Conservation (phyloP, 805 yeast species). For the Cephaloascus albidus region DNA sequence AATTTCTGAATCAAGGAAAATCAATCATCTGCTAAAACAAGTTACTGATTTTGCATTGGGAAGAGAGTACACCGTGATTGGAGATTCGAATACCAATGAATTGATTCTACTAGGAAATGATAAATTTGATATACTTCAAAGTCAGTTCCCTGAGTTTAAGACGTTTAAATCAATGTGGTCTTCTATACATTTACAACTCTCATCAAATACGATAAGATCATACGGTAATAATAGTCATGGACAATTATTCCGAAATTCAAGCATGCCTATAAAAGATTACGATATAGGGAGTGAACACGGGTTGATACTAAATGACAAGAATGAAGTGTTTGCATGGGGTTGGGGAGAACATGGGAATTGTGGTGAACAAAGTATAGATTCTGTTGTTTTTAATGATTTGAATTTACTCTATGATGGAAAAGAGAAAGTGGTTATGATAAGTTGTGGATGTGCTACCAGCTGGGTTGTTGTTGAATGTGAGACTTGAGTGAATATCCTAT, state of each 20-base stretch:
- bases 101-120: conserved; percentile 23
- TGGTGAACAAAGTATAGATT: conserved; percentile 30
- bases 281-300: conserved; percentile 88
- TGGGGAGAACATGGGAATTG: conserved; percentile 99
- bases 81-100: conserved; percentile 7
- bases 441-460: conserved; percentile 62
- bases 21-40: conserved; percentile 3
- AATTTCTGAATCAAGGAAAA: conserved; percentile 6
- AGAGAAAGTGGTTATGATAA: conserved; percentile 20
- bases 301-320: conserved; percentile 21
- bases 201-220: conserved; percentile 24
- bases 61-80: conserved; percentile 45
- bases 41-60: conserved; percentile 29
- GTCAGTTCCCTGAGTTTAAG: conserved; percentile 2
- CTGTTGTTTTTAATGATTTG: conserved; percentile 25
- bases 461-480: conserved; percentile 35
- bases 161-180: conserved; percentile 66
- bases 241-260: conserved; percentile 36
- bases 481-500: background rate
- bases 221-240: conserved; percentile 73
- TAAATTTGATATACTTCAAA: conserved; percentile 8
- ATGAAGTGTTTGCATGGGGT: conserved; percentile 71
- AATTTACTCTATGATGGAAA: conserved; percentile 5
- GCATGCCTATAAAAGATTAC: conserved; percentile 9
- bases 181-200: conserved; percentile 42